Conservation (phyloP, 2,329 filamentous ascomycete genomes). For the Fusarium devonianum region DNA sequence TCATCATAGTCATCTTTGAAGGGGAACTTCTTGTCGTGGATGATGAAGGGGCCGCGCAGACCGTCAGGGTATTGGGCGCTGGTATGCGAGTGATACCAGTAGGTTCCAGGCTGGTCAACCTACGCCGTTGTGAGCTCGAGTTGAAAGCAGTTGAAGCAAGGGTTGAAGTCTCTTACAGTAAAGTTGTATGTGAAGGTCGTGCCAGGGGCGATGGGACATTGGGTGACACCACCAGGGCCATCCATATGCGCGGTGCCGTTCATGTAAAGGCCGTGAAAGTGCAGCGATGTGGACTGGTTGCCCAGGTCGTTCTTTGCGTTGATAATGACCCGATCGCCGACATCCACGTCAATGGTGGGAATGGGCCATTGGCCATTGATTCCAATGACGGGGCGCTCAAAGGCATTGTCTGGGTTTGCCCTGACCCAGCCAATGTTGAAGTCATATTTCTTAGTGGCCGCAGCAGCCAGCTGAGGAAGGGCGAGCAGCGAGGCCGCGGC, state of each 20-base stretch:
- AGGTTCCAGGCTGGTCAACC: slow-evolving; percentile 73
- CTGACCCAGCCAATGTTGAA: slow-evolving; percentile 76
- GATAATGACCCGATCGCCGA: slow-evolving; percentile 68
- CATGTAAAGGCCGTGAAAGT: slow-evolving; percentile 76
- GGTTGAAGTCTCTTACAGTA: slow-evolving; percentile 53
- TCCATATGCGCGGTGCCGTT: slow-evolving; percentile 75
- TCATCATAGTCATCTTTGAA: slow-evolving; percentile 66
- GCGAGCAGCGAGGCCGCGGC: slow-evolving; percentile 30
- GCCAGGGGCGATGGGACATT: slow-evolving; percentile 72
- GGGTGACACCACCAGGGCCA: slow-evolving; percentile 69
- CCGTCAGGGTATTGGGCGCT: slow-evolving; percentile 75
- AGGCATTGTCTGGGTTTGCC: slow-evolving; percentile 72
- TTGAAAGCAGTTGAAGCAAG: background rate
- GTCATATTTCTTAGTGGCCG: slow-evolving; percentile 63
- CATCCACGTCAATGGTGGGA: slow-evolving; percentile 67
- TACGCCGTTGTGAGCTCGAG: slow-evolving; percentile 31
- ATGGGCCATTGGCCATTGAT: slow-evolving; percentile 82
- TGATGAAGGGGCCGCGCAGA: slow-evolving; percentile 67
- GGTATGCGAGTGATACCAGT: slow-evolving; percentile 80
- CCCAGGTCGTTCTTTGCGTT: slow-evolving; percentile 66
- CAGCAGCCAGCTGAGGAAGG: slow-evolving; percentile 32
- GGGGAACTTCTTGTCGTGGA: slow-evolving; percentile 68
- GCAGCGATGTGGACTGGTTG: slow-evolving; percentile 69
- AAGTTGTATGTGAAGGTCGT: slow-evolving; percentile 73
- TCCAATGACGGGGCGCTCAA: slow-evolving; percentile 71